Evolutionary conservation across 768 basidiomycete species (phyloP).

Genomic region (Hydnomerulius pinastri): DNA sequence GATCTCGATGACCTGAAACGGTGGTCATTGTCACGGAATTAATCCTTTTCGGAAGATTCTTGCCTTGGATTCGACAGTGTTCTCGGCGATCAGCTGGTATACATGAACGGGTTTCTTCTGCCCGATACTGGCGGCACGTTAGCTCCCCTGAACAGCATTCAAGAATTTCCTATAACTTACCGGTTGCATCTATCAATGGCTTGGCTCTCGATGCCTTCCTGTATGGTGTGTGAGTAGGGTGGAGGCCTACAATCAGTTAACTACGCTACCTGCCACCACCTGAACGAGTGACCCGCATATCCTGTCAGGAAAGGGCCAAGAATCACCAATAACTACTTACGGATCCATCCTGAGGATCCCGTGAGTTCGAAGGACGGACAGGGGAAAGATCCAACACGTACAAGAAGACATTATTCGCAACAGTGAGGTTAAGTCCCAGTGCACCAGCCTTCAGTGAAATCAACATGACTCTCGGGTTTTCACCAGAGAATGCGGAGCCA

Average conservation of each 20-base stretch:
- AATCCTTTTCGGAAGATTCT: background rate
- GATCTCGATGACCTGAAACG: constrained; percentile 71
- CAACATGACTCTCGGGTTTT: constrained; percentile 79
- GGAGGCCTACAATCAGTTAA: background rate
- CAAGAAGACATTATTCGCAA: constrained; percentile 86
- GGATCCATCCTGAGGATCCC: constrained; percentile 68
- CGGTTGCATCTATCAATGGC: constrained; percentile 82
- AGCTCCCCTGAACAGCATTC: background rate
- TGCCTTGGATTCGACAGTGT: constrained; percentile 87
- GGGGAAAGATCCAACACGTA: constrained; percentile 7
- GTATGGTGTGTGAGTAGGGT: constrained; percentile 12
- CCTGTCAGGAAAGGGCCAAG: constrained; percentile 2
- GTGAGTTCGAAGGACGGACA: constrained; percentile 4
- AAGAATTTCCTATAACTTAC: constrained; percentile 26
- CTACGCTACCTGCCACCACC: constrained; percentile 72
- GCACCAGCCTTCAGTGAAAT: constrained; percentile 88
- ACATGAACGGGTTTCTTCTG: constrained; percentile 84
- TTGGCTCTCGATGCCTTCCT: constrained; percentile 85
- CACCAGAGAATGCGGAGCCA: constrained; percentile 25
- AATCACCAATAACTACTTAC: constrained; percentile 45
- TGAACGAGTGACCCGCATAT: constrained; percentile 24
- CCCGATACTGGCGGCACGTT: constrained; percentile 53
- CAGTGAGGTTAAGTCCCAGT: constrained; percentile 84
- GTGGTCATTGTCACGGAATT: background rate
- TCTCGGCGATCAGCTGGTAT: constrained; percentile 87